A percentile compares a stretch with the other conserved stretches of the same genome.
These are phyloP conservation scores for Ambrosia trifida DNA, from an alignment of 129 eudicot species.

Conservation along the genomic window DNA sequence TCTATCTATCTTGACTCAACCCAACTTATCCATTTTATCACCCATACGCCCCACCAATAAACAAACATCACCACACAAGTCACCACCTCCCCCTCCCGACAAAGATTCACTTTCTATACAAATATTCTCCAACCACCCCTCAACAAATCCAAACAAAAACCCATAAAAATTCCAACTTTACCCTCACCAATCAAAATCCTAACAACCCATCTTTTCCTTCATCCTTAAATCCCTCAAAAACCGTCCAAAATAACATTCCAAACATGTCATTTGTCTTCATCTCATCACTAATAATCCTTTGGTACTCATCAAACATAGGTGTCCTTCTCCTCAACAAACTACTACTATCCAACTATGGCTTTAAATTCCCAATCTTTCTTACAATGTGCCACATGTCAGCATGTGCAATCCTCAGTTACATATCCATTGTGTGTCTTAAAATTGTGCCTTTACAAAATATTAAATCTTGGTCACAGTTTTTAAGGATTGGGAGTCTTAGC, in stretches of 20 bases:
- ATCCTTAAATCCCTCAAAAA: conserved; percentile 20
- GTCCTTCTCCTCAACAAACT: conserved; percentile 86
- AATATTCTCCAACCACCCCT: not conserved
- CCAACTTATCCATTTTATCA: no score
- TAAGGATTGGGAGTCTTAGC: conserved; percentile 78
- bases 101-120: conserved; percentile 25
- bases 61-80: conserved; percentile 12
- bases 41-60: no score
- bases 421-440: conserved; percentile 73
- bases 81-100: conserved; percentile 29
- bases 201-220: conserved; percentile 8
- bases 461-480: conserved; percentile 76
- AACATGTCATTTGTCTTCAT: conserved; percentile 60
- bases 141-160: conserved; percentile 14
- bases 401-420: conserved; percentile 81
- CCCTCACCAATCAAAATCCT: not conserved
- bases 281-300: conserved; percentile 50
- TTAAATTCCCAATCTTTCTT: conserved; percentile 79
- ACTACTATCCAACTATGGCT: conserved; percentile 78
- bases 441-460: conserved; percentile 72
- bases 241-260: conserved; percentile 21
- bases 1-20: no score
- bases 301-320: conserved; percentile 93
- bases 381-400: conserved; percentile 98
- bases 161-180: conserved; percentile 1